These are phyloP conservation scores for Papilionanthe hybrid DNA, from an alignment of 116 monocot species.

Conservation along the genomic window DNA sequence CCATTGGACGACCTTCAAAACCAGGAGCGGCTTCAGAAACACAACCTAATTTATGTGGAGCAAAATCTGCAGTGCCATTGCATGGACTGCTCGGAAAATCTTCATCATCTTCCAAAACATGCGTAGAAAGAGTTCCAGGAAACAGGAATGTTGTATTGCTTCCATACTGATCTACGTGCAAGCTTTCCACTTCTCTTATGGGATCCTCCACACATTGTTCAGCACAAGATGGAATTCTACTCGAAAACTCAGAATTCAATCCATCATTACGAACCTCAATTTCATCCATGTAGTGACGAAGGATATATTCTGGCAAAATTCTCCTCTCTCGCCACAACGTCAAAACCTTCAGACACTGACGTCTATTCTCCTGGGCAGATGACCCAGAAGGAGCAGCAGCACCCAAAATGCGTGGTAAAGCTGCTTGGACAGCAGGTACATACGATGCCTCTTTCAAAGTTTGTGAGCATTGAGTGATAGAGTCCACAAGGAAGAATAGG, in stretches of 20 bases:
- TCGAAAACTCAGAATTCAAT: constrained; percentile 34
- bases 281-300: constrained; percentile 65
- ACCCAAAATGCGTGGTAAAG: constrained; percentile 72
- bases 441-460: constrained; percentile 79
- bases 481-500: constrained; percentile 82
- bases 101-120: constrained; percentile 45
- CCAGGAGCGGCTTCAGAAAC: constrained; percentile 11
- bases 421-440: constrained; percentile 77
- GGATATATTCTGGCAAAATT: constrained; percentile 79
- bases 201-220: constrained; percentile 92
- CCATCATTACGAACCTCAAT: constrained; percentile 78
- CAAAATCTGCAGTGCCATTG: constrained; percentile 3
- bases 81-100: constrained; percentile 18
- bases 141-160: constrained; percentile 51
- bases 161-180: constrained; percentile 96
- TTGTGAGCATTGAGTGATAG: constrained; percentile 91
- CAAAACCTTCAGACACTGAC: constrained; percentile 96
- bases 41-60: constrained; percentile 8
- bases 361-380: constrained; percentile 81
- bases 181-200: constrained; percentile 86
- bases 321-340: constrained; percentile 86
- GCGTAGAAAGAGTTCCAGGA: constrained; percentile 28
- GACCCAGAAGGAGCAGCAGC: constrained; percentile 88
- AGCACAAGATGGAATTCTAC: constrained; percentile 70
- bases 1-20: constrained; percentile 4